Conservation (phyloP, 371 early-diverging fungal species). For the Apophysomyces ossiformis region DNA sequence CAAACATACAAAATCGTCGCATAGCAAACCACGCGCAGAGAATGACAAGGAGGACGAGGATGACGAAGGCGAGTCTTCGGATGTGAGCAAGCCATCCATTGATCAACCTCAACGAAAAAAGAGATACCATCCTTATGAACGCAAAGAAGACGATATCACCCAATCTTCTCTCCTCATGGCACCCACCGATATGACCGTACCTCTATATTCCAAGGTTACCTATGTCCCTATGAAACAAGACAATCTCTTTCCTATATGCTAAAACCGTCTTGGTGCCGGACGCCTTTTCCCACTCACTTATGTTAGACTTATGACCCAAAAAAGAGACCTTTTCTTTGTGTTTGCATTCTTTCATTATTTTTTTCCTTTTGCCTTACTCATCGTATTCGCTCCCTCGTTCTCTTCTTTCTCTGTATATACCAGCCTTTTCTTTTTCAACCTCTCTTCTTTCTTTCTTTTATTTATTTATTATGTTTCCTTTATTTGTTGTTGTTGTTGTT, state of each 20-base stretch:
- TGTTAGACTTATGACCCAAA: conserved; percentile 7
- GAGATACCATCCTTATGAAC: conserved; percentile 9
- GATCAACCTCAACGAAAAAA: background rate
- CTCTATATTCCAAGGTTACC: conserved; percentile 1
- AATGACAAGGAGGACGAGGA: conserved; percentile 14
- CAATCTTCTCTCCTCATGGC: conserved; percentile 10
- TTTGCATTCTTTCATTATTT: background rate
- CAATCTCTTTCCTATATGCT: conserved; percentile 5
- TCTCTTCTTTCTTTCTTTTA: no score
- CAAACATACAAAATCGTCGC: conserved; percentile 68
- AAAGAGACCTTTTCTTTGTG: background rate
- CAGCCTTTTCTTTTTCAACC: no score
- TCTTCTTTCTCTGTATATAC: no score
- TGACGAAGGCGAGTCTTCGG: background rate
- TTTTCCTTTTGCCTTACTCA: background rate
- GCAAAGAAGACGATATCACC: conserved; percentile 5
- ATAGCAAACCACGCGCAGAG: conserved; percentile 21
- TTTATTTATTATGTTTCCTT: no score
- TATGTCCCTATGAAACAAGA: conserved; percentile 12
- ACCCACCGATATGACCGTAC: conserved; percentile 8
- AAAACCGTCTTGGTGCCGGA: conserved; percentile 1
- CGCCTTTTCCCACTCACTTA: background rate
- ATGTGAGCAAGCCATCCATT: background rate
- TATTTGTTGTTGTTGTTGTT: no score
- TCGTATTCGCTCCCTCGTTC: background rate